Base-by-base conservation (phyloP, 352 stramenopile species). In the Phytophthora pini region DNA sequence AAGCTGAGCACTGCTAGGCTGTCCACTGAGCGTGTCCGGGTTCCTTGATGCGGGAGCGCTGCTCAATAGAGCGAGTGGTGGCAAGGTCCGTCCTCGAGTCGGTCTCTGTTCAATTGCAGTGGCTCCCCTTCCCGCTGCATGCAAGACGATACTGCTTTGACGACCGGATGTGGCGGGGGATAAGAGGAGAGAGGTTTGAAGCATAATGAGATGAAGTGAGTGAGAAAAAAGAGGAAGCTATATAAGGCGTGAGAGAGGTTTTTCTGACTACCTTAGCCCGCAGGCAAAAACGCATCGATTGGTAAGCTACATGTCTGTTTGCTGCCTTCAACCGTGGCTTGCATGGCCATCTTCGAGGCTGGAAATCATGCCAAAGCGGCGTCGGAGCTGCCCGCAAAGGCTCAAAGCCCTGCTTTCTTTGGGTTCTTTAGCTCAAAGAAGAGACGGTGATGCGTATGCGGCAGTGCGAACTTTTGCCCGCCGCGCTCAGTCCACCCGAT, bases 1-100 rank as follows among this genome's bases (percentile, higher is more conserved):
- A 59, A 53, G 29, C 55, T 64, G 60, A 7, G 32, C 17, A 24
- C 12, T 32, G 20, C n/a, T 48, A 29, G 27, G 47, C 48, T 65
- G 29, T 65, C 54, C 55, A 67, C 56, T 34, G 22, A 49, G 1
- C 12, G 31, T 2, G 31, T 12, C 3, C 11, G 32, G 47, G 24
- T 43, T 32, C 24, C n/a, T 54, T 60, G 31, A 50, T 39, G 44
- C 36, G 11, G 32, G 22, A 48, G 55, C 13, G 59, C 60, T 62
- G 51, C 51, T 62, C 49, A 60, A 63, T 61, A 67, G 63, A 57
- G 56, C 31, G 47, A 59, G 59, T 63, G 29, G 29, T 41, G 52
- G 22, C 46, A 65, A 61, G 58, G 60, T 58, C 61, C 57, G 47
- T 61, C 58, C 49, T 61, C 12, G 46, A 15, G 17, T 36, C 12